A percentile compares a stretch with the other conserved stretches of the same genome.
Evolutionary conservation across 192 early-diverging fungal species (phyloP).

Genomic region (Coemansia erecta): DNA sequence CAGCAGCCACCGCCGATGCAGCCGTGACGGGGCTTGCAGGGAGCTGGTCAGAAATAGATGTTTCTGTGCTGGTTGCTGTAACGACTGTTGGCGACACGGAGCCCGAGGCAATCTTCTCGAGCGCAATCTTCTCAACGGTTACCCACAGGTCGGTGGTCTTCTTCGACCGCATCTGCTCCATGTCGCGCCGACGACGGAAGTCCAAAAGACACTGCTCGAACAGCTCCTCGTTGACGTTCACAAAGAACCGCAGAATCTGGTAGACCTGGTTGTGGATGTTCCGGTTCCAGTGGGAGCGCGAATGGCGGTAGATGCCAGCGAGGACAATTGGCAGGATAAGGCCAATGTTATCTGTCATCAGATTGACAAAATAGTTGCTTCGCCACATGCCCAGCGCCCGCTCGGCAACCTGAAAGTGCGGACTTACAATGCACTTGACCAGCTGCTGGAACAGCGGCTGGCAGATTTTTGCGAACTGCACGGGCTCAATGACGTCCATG

Average conservation of each 20-base stretch:
- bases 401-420: constrained; percentile 99
- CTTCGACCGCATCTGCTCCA: constrained; percentile 78
- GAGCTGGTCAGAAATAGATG: background rate
- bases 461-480: constrained; percentile 88
- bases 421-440: constrained; percentile 88
- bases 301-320: constrained; percentile 88
- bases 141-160: constrained; percentile 81
- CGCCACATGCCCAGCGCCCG: constrained; percentile 98
- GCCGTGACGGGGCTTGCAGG: constrained; percentile 2
- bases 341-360: constrained; percentile 91
- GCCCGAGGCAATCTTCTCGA: constrained; percentile 14
- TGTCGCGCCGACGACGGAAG: constrained; percentile 85
- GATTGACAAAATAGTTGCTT: constrained; percentile 95
- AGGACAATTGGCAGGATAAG: constrained; percentile 96
- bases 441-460: constrained; percentile 91
- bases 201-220: constrained; percentile 96
- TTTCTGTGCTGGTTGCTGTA: background rate
- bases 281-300: constrained; percentile 98
- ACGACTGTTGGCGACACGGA: background rate
- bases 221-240: constrained; percentile 91
- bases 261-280: constrained; percentile 97
- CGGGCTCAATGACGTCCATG: constrained; percentile 89
- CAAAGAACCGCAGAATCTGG: constrained; percentile 95
- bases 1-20: background rate
- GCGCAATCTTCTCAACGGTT: constrained; percentile 62